phyloP scores from a whole-genome alignment of 306 rosid species.

The Lithocarpus polystachyus region DNA sequence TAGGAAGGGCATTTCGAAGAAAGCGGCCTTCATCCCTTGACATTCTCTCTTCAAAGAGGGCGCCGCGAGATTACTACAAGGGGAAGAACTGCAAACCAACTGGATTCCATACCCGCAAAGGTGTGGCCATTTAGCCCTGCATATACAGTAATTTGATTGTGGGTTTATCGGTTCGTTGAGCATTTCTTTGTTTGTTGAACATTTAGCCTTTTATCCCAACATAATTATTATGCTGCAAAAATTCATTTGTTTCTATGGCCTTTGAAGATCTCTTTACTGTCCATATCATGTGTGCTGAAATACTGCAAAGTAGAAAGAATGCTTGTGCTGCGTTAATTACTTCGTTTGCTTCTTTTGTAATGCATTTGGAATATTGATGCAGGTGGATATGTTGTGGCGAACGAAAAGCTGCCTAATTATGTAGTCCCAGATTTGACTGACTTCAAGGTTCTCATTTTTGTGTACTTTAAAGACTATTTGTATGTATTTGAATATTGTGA shows the following conservation, averaged over 20 bases:
- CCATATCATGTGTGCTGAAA: no score
- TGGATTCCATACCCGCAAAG: constrained; percentile 85
- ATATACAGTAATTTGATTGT: background rate
- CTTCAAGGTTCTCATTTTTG: constrained; percentile 44
- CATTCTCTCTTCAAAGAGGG: constrained; percentile 77
- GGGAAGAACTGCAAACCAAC: constrained; percentile 92
- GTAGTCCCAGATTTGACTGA: constrained; percentile 56
- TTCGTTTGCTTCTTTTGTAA: background rate
- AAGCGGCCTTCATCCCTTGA: constrained; percentile 52
- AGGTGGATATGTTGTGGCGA: constrained; percentile 58
- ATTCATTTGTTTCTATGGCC: no score
- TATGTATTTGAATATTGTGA: background rate
- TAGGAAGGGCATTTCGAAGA: constrained; percentile 44
- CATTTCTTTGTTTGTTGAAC: background rate
- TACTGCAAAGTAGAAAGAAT: no score
- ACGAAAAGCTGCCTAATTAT: constrained; percentile 59
- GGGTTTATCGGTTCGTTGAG: background rate
- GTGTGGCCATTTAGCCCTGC: constrained; percentile 26
- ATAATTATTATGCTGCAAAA: no score
- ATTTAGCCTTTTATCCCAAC: background rate
- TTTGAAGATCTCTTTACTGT: no score
- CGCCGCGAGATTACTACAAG: constrained; percentile 76
- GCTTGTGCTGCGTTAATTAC: background rate
- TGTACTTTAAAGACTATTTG: background rate
- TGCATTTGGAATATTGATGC: constrained; percentile 12